Conservation (phyloP, 2,329 filamentous ascomycete genomes). For the Phialemonium atrogriseum region DNA sequence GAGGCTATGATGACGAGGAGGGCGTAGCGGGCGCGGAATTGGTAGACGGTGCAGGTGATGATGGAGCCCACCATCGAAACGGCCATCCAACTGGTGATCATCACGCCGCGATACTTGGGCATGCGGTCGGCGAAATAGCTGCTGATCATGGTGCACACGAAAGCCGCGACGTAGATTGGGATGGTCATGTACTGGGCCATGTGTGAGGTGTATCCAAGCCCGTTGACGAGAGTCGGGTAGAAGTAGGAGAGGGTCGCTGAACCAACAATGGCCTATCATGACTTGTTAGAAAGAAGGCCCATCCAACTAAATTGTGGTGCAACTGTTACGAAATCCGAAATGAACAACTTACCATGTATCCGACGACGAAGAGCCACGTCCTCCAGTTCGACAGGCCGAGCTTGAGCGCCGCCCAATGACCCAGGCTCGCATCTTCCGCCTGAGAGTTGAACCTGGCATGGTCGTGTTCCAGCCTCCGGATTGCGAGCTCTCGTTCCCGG, state of each 20-base stretch:
- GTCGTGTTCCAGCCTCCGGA: constrained; percentile 51
- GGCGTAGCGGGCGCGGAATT: constrained; percentile 43
- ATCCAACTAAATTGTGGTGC: too few species aligned
- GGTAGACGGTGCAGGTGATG: constrained; percentile 34
- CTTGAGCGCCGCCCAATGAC: constrained; percentile 15
- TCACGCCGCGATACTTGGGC: constrained; percentile 34
- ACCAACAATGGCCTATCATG: constrained; percentile 22
- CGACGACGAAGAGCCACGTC: constrained; percentile 29
- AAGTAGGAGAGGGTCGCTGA: constrained; percentile 41
- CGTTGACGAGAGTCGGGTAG: constrained; percentile 43
- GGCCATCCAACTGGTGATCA: constrained; percentile 39
- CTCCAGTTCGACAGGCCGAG: constrained; percentile 27
- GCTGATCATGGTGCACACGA: constrained; percentile 36
- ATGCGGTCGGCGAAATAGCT: constrained; percentile 39
- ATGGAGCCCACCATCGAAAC: constrained; percentile 29
- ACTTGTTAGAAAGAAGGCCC: not conserved
- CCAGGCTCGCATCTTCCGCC: constrained; percentile 40
- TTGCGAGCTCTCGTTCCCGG: constrained; percentile 51
- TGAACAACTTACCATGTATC: constrained; percentile 24
- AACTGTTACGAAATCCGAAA: too few species aligned
- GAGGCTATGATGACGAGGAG: constrained; percentile 48
- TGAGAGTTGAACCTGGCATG: constrained; percentile 32
- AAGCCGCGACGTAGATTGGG: constrained; percentile 44
- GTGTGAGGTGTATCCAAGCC: constrained; percentile 36
- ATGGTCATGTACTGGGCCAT: constrained; percentile 43